Evolutionary conservation across 768 basidiomycete genomes (phyloP), one percentile per base, ranked within the genome.

Genomic region (Hysterangium stoloniferum): DNA sequence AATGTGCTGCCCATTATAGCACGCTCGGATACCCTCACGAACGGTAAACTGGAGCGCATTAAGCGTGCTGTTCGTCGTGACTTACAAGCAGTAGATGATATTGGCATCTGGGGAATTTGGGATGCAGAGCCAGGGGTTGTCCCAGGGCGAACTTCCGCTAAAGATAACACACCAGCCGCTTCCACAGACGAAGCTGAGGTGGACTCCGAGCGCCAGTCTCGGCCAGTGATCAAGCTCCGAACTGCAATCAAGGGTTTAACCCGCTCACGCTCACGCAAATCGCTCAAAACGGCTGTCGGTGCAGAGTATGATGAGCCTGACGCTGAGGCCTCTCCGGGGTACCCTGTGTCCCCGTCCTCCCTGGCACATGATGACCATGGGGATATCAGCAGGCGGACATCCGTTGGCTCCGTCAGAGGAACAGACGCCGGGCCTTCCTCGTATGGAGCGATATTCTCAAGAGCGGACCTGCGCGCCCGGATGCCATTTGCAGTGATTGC

Each of bases 1-100:
- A 92, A 93, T 60, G 76, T 93, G 17, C 76, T 93, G 45, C 90
- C 90, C 41, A 78, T 92, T 46, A 76, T 93, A 56, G 84, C 84
- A 12, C 83, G 71, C 53, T 74, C 88, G 3, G 90, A 93, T 65
- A 87, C 86, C 33, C 72, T 93, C 54, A 92, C 90, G 32, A 84
- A 92, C 61, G 82, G 80, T 54, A 83, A 77, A 56, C 71, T 93
- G 50, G 65, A 66, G 38, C 76, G 78, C 40, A 73, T 90, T 44
- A 91, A 90, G 71, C 67, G 73, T 46, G 84, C 83, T 24, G 77
- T 92, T n/a, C 78, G 78, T 40, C 74, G 67, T 45, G 86, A 82
- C 51, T 68, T 92, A 33, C 68, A 69, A 45, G 75, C 77, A 47
- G 82, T 83, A 17, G 77, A 77, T 43, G 55, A 32, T 6, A 49